Evolutionary conservation across 371 early-diverging fungal species (phyloP).

Genomic region (Zychaea mexicana): DNA sequence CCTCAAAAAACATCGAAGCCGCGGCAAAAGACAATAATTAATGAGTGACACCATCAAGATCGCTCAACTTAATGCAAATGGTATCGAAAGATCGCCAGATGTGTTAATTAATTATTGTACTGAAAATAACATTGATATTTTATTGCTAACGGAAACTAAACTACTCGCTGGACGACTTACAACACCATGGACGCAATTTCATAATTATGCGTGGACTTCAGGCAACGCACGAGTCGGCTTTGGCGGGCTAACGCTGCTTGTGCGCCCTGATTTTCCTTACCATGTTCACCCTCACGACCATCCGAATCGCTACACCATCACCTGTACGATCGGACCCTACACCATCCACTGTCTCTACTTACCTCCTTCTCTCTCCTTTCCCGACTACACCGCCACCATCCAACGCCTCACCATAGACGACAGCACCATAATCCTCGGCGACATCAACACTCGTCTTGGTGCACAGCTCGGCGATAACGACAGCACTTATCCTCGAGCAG

Average conservation of each 20-base stretch:
- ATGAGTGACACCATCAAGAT: no score
- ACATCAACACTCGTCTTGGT: constrained; percentile 8
- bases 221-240: background rate
- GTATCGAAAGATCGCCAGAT: no score
- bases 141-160: background rate
- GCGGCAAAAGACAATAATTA: no score
- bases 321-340: background rate
- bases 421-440: constrained; percentile 3
- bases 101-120: no score
- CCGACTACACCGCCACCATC: background rate
- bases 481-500: background rate
- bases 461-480: background rate
- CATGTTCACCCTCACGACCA: background rate
- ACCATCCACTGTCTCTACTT: background rate
- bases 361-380: background rate
- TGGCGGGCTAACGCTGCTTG: constrained; percentile 1
- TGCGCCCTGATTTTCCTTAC: background rate
- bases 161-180: background rate
- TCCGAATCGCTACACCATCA: background rate
- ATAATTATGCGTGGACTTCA: background rate
- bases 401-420: background rate
- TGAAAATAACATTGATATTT: background rate
- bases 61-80: no score
- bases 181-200: background rate
- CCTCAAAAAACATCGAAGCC: no score